Evolutionary conservation across 192 early-diverging fungal species (phyloP), one percentile per base, ranked within the genome.

Genomic region (Diversispora eburnea): DNA sequence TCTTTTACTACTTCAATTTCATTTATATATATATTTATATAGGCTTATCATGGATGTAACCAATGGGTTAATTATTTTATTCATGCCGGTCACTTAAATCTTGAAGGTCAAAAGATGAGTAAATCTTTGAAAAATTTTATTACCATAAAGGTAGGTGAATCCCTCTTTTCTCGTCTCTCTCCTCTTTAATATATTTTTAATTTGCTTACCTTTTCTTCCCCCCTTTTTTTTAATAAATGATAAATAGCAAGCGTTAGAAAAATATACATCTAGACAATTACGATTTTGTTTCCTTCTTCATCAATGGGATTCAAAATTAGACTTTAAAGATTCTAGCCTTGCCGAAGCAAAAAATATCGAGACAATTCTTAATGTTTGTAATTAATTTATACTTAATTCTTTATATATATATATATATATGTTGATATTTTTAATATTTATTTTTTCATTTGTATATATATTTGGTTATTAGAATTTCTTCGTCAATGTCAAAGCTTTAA

Each of bases 61-160:
- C 97, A 99, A 85, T 99, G 97, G 97, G 91, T 98, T 75, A 98
- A 97, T 84, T 99, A 99, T 88, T 99, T 98, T 85, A 76, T 96
- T 76, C 97, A 99, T 82, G 86, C 92, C 41, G 97, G 97, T 41
- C 97, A 98, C 79, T 84, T 97, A 76, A 90, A 97, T 76, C 90
- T 97, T 52, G 94, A 97, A 75, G 95, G 95, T 46, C 90, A 88
- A 75, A 99, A 99, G 84, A 99, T 99, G 97, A 94, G 92, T 70
- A 99, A 99, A 85, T 92, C 90, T 75, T 83, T 99, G 48, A 99
- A 99, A 82, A 99, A 99, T 84, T 99, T 97, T 85, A 88, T 94
- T 71, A 87, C 92, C n/a, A 94, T 99, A 67, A 83, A 92, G 79
- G 90, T 78, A 62, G 12, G 66, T 33, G 2, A 33, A 33, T 33